A percentile compares a stretch with the other conserved stretches of the same genome.
Conservation (phyloP, 2,329 filamentous ascomycete genomes). For the Cytospora piceicola region DNA sequence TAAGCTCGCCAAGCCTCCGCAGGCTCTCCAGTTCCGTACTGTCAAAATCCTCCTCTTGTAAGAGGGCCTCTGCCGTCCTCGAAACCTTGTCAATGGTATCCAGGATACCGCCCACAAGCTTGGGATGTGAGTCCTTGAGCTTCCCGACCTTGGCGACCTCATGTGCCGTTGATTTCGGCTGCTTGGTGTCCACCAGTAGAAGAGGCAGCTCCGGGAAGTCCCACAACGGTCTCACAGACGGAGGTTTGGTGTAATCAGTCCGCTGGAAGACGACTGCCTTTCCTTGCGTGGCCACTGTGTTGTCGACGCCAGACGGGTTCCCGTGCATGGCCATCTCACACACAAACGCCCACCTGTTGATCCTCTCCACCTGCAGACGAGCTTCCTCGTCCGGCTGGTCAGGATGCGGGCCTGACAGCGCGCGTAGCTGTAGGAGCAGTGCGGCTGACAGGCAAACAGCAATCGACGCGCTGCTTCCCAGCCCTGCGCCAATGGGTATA, state of each 20-base stretch:
- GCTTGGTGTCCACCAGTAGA: constrained; percentile 85
- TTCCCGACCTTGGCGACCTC: constrained; percentile 86
- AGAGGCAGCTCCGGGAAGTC: constrained; percentile 92
- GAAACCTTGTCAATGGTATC: constrained; percentile 81
- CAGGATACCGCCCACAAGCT: constrained; percentile 78
- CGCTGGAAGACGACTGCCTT: constrained; percentile 93
- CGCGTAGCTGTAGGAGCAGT: constrained; percentile 83
- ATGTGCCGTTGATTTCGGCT: constrained; percentile 79
- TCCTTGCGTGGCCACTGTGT: constrained; percentile 90
- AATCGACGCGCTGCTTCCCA: constrained; percentile 94
- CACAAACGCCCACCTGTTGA: constrained; percentile 98
- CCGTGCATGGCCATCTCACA: constrained; percentile 97
- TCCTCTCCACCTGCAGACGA: constrained; percentile 87
- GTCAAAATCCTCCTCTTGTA: constrained; percentile 69
- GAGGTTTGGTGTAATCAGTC: constrained; percentile 75
- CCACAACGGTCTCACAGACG: constrained; percentile 74
- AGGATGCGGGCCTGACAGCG: constrained; percentile 85
- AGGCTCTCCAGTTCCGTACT: constrained; percentile 65
- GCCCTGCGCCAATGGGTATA: constrained; percentile 86
- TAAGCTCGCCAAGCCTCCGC: constrained; percentile 80
- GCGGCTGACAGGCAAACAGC: constrained; percentile 86
- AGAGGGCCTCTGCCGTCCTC: constrained; percentile 56
- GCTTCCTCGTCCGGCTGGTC: constrained; percentile 89
- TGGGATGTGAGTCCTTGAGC: constrained; percentile 72
- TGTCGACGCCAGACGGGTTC: constrained; percentile 95